Base-by-base conservation (phyloP, 2,329 filamentous ascomycete species). In the Emericellopsis atlantica region DNA sequence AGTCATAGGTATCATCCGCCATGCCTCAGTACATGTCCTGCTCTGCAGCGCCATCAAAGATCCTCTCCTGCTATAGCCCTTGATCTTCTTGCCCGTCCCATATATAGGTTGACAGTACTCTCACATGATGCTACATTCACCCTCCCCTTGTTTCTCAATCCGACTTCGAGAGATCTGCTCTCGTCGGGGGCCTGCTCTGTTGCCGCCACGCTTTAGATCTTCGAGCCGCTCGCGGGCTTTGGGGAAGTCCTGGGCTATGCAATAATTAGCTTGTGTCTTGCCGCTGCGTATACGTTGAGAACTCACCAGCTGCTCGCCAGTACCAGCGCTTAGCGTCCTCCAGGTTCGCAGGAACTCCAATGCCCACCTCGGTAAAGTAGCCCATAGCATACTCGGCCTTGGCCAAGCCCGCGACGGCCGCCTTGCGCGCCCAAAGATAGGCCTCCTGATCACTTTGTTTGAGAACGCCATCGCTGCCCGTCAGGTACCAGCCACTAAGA, bases 301-400 rank as follows among this genome's bases (percentile, higher is more conserved):
- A 79, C 87, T 78, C 71, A 95, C 90, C 84, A 57, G 92, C 92
- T 62, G 92, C 89, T 59, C 90, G 75, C 75, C 89, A 95, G 64
- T 98, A 98, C 92, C 92, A 98, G 51, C 88, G 77, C 70, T 94
- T 95, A 18, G 90, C 92, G 63, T 96, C 92, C 53, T 98, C 92
- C 51, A 95, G 54, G 57, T 90, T 93, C 8, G 84, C 79, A 14
- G 81, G 71, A 48, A 86, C 80, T 24, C 92, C 92, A 51, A 98
- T 96, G 11, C 92, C 92, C 38, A 92, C 81, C 61, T 98, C 92
- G 1, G 86, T 93, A 56, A 94, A 95, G 62, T 96, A 95, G 0
- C 92, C 92, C 59, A 98, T 95, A 0, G 90, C 92, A 62, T 95
- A 96, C 64, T 96, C 85, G 0, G 92, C 92, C 67, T 96, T 98